phyloP scores from a whole-genome alignment of 306 rosid genomes.

The Vigna radiata region DNA sequence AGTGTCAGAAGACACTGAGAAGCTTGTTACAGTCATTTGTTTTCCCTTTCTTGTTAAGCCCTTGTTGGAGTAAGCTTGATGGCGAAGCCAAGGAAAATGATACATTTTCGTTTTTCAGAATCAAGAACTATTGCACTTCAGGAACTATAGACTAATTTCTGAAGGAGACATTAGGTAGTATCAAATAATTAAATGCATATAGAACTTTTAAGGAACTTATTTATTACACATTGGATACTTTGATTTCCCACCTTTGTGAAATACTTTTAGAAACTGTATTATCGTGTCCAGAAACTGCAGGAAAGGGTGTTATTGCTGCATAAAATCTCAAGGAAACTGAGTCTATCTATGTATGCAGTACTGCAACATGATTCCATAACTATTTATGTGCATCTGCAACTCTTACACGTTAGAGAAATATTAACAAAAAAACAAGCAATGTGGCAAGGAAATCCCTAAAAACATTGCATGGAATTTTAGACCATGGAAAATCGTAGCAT shows the following conservation, averaged over 20 bases:
- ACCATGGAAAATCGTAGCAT: slow-evolving; percentile 24
- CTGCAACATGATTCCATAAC: slow-evolving; percentile 33
- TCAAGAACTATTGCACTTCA: slow-evolving; percentile 36
- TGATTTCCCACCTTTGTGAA: slow-evolving; percentile 38
- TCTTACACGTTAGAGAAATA: slow-evolving; percentile 3
- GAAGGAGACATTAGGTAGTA: slow-evolving; percentile 34
- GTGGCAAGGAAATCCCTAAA: slow-evolving; percentile 20
- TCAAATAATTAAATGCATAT: slow-evolving; percentile 33
- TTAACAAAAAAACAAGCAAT: neutral
- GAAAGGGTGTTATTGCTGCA: slow-evolving; percentile 31
- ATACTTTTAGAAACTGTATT: slow-evolving; percentile 25
- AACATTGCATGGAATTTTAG: slow-evolving; percentile 18
- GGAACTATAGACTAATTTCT: slow-evolving; percentile 31
- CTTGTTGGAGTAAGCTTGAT: neutral
- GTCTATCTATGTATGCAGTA: slow-evolving; percentile 13
- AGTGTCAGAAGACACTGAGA: neutral
- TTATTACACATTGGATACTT: slow-evolving; percentile 19
- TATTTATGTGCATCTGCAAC: slow-evolving; percentile 19
- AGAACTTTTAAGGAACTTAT: slow-evolving; percentile 16
- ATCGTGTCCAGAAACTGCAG: slow-evolving; percentile 12
- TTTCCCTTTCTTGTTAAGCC: slow-evolving; percentile 16
- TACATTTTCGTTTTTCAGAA: slow-evolving; percentile 14
- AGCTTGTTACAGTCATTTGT: neutral
- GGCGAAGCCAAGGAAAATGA: neutral
- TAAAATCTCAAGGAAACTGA: slow-evolving; percentile 40